These are phyloP conservation scores for Olyra latifolia DNA, from an alignment of 176 grass and related monocot species.

Conservation along the genomic window DNA sequence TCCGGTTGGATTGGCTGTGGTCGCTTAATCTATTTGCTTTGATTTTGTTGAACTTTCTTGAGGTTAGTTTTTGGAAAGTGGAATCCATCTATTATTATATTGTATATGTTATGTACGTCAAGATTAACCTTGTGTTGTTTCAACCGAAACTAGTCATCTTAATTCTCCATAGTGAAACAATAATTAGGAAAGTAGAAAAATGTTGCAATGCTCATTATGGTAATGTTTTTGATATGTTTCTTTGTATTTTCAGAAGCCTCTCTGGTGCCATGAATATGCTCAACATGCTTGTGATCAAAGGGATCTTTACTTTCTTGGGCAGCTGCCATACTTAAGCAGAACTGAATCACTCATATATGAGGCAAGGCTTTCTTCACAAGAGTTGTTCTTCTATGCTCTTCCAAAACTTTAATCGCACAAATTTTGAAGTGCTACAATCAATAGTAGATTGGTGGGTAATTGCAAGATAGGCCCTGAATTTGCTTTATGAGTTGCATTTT, in stretches of 20 bases:
- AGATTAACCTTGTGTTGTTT: constrained; percentile 14
- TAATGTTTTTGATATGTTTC: constrained; percentile 3
- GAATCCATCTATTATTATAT: neutral
- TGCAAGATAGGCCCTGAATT: neutral
- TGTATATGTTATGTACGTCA: constrained; percentile 9
- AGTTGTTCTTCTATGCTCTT: constrained; percentile 27
- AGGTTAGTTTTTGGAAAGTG: constrained; percentile 54
- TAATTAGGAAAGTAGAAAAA: neutral
- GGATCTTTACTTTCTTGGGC: constrained; percentile 80
- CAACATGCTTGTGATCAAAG: constrained; percentile 71
- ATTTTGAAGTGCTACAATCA: constrained; percentile 12
- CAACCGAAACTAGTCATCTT: constrained; percentile 25
- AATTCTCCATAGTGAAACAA: constrained; percentile 10
- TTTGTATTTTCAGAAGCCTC: constrained; percentile 75
- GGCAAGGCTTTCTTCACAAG: constrained; percentile 45
- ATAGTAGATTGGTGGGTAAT: constrained; percentile 13
- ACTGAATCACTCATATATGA: constrained; percentile 77
- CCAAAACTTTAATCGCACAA: constrained; percentile 15
- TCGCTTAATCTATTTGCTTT: constrained; percentile 91
- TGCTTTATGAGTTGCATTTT: constrained; percentile 9
- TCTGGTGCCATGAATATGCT: constrained; percentile 73
- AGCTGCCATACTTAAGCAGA: constrained; percentile 78
- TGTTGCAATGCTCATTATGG: neutral
- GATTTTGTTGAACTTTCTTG: constrained; percentile 88
- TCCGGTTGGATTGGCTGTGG: constrained; percentile 82